Conservation (phyloP, 1,139 yeast genomes). For the Suhomyces panamericanus region DNA sequence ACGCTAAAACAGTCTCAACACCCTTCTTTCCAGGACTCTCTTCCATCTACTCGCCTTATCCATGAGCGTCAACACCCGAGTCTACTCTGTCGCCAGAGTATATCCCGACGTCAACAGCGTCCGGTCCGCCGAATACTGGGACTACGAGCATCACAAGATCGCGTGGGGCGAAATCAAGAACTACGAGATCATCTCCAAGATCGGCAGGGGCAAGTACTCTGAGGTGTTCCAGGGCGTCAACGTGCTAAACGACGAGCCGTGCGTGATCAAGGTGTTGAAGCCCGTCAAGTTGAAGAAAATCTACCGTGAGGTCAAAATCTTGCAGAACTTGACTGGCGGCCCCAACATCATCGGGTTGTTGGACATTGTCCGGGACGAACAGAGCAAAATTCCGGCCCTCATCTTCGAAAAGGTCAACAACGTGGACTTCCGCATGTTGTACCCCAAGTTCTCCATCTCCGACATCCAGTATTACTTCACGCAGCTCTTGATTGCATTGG, state of each 20-base stretch:
- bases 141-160: slow-evolving; percentile 73
- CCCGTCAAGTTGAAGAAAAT: slow-evolving; percentile 82
- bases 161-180: slow-evolving; percentile 73
- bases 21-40: too few relatives aligned
- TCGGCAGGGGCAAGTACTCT: slow-evolving; percentile 96
- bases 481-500: slow-evolving; percentile 68
- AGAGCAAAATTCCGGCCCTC: slow-evolving; percentile 71
- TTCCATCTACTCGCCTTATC: not conserved
- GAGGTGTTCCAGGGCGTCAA: slow-evolving; percentile 85
- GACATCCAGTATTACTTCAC: slow-evolving; percentile 73
- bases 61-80: slow-evolving; percentile 34
- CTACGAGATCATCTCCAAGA: slow-evolving; percentile 88
- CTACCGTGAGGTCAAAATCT: slow-evolving; percentile 71
- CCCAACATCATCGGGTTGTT: slow-evolving; percentile 67
- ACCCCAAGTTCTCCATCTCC: slow-evolving; percentile 60
- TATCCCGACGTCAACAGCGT: slow-evolving; percentile 82
- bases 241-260: slow-evolving; percentile 47
- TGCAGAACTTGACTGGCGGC: slow-evolving; percentile 74
- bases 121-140: slow-evolving; percentile 90
- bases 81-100: slow-evolving; percentile 77
- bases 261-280: slow-evolving; percentile 73
- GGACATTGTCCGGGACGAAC: slow-evolving; percentile 76
- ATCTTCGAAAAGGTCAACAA: slow-evolving; percentile 72
- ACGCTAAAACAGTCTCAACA: too few relatives aligned
- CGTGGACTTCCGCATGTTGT: slow-evolving; percentile 69